Evolutionary conservation across 805 yeast genomes (phyloP).

Genomic region (Lipomyces kockii): DNA sequence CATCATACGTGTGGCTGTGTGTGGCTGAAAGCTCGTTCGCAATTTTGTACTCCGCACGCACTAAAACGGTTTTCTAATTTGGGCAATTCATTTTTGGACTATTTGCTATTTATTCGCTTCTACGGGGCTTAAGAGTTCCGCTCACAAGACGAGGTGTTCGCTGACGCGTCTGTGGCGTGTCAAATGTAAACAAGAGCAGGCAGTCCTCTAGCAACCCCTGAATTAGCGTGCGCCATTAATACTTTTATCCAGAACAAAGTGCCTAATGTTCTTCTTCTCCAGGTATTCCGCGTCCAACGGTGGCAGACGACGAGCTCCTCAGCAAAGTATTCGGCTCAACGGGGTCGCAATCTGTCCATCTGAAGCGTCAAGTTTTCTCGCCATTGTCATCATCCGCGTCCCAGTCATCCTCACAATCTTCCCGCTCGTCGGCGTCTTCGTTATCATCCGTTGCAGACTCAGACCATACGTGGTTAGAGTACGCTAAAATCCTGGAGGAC

Average conservation of each 20-base stretch:
- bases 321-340: constrained; percentile 25
- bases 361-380: constrained; percentile 7
- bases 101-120: neutral
- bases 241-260: neutral
- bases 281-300: neutral
- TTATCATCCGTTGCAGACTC: constrained; percentile 16
- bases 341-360: constrained; percentile 6
- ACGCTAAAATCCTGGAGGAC: constrained; percentile 26
- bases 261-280: neutral
- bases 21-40: neutral
- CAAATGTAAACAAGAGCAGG: neutral
- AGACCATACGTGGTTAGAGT: constrained; percentile 33
- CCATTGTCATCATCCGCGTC: constrained; percentile 16
- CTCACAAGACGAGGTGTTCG: neutral
- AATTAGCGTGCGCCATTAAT: neutral
- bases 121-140: neutral
- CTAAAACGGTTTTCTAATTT: neutral
- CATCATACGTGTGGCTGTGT: neutral
- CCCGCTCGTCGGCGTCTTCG: constrained; percentile 26
- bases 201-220: neutral
- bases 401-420: constrained; percentile 21
- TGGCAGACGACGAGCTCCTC: constrained; percentile 24
- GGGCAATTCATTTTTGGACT: neutral
- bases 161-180: neutral
- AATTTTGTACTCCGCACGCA: neutral